A percentile compares a stretch with the other conserved stretches of the same genome.
phyloP scores from a whole-genome alignment of 345 rosid species.

The Viola odorata region DNA sequence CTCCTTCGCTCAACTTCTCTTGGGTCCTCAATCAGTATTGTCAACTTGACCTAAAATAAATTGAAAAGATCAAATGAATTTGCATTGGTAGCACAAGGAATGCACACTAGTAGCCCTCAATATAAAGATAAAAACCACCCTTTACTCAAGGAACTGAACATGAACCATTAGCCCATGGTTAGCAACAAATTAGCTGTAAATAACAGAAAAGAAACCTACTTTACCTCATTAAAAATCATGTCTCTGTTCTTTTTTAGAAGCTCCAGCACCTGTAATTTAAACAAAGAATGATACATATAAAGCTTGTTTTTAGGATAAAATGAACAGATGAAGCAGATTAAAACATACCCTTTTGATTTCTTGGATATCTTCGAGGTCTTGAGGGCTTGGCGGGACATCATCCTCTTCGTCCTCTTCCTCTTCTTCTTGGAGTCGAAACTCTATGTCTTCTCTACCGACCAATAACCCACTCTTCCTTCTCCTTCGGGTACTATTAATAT shows the following conservation, averaged over 20 bases:
- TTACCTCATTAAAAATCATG: constrained; percentile 83
- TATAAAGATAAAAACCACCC: no score
- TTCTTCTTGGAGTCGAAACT: constrained; percentile 19
- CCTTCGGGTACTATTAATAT: neutral
- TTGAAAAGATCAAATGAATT: constrained; percentile 1
- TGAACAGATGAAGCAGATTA: neutral
- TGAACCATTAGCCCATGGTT: neutral
- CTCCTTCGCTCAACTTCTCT: constrained; percentile 83
- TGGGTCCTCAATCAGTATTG: constrained; percentile 84
- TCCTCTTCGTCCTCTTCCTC: constrained; percentile 18
- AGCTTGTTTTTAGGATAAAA: neutral
- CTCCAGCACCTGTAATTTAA: constrained; percentile 50
- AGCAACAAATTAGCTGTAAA: neutral
- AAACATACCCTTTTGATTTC: constrained; percentile 42
- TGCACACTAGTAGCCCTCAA: no score
- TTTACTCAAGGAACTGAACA: no score
- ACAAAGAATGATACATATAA: neutral
- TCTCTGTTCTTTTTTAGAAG: constrained; percentile 82
- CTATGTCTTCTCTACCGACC: constrained; percentile 33
- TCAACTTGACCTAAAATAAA: constrained; percentile 57
- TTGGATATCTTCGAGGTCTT: constrained; percentile 34
- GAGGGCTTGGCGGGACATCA: constrained; percentile 24
- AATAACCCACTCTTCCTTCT: constrained; percentile 11
- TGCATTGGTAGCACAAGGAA: neutral
- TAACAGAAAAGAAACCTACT: neutral